Evolutionary conservation across 352 stramenopile species (phyloP).

Genomic region (Saprolegnia diclina): DNA sequence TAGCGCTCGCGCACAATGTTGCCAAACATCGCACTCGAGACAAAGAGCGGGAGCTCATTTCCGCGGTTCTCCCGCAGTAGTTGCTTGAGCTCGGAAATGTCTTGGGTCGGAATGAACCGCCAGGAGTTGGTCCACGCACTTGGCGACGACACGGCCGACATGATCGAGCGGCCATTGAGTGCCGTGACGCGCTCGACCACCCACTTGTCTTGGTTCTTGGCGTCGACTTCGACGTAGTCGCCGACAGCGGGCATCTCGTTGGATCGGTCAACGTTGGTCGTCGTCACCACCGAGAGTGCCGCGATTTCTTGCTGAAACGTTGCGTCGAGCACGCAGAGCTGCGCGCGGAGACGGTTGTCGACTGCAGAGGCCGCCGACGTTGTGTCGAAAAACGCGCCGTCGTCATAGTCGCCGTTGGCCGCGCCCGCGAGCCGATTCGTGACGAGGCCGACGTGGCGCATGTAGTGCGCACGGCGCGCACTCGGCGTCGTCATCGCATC

Average conservation of each 20-base stretch:
- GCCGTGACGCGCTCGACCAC: constrained; percentile 28
- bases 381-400: neutral
- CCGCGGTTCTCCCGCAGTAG: constrained; percentile 36
- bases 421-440: constrained; percentile 35
- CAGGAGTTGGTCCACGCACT: constrained; percentile 29
- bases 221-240: constrained; percentile 12
- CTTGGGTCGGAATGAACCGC: constrained; percentile 15
- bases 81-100: constrained; percentile 26
- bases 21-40: constrained; percentile 41
- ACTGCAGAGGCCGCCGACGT: neutral
- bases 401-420: constrained; percentile 36
- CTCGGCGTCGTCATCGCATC: constrained; percentile 9
- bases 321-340: constrained; percentile 32
- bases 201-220: constrained; percentile 15
- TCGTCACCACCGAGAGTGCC: neutral
- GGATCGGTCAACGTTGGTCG: neutral
- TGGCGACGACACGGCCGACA: constrained; percentile 28
- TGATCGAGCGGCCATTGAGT: constrained; percentile 24
- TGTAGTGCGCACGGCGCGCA: constrained; percentile 35
- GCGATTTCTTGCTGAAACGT: constrained; percentile 34
- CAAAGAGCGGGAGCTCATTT: constrained; percentile 38
- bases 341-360: constrained; percentile 34
- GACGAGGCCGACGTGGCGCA: constrained; percentile 34
- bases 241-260: neutral
- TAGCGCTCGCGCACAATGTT: constrained; percentile 36